Base-by-base conservation (phyloP, 805 yeast genomes). In the Metschnikowia gelsemii region DNA sequence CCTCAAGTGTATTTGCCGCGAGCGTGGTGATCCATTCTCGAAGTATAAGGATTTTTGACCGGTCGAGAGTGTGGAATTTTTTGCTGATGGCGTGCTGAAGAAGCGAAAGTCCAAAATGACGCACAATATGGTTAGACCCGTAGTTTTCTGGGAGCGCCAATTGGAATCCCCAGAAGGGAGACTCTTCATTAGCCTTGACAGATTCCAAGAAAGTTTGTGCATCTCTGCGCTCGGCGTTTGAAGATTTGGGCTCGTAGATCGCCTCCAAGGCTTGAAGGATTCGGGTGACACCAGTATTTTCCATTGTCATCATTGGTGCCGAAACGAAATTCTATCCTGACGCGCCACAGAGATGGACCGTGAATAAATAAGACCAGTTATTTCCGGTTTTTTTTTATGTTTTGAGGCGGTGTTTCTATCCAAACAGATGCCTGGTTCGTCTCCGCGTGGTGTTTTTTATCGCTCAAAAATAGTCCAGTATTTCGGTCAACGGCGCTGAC, bases 151-250 rank as follows among this genome's bases (percentile, higher is more conserved):
- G 78, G 19, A 78, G 58, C 1, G 96, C 88, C 44, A 93, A 73
- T 59, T 85, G 88, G 63, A 83, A 91, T 2, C 97, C 97, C 90
- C 96, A 88, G 47, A 70, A 78, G 0, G 99, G 97, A 16, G 95
- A 82, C 58, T 90, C 95, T 8, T 82, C 85, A 47, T 84, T 81
- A 32, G 72, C 65, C 57, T 87, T 90, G 19, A 91, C 78, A 8
- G 79, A 69, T 52, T 89, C 96, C 23, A 93, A 69, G 51, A 87
- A 87, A 4, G 40, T 46, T 53, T 79, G 84, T 5, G 84, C 83
- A 43, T 68, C 70, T 32, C 73, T 69, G 38, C 84, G 62, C 41
- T 76, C 74, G 3, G 63, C 64, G 57, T 87, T 86, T 28, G 76
- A 61, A 2, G 89, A 75, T 45, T 70, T 72, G 13, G 89, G 78